These are phyloP conservation scores for Vitis cinerea DNA, from an alignment of 164 flowering plant genomes.

Conservation along the genomic window DNA sequence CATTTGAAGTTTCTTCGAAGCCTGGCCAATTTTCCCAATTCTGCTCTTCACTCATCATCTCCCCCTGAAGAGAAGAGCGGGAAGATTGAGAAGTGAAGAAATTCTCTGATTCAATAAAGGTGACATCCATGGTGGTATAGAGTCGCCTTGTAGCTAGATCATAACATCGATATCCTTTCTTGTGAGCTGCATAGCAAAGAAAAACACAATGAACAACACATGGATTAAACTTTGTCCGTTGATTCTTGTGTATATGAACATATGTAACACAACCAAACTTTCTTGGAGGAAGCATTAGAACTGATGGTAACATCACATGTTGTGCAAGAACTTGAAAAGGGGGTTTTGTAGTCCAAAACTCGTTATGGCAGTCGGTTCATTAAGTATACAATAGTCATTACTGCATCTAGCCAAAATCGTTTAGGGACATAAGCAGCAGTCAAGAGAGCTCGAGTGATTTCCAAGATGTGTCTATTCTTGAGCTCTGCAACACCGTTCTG, in stretches of 20 bases:
- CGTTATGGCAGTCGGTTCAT: too few relatives aligned
- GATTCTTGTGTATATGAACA: conserved; percentile 8
- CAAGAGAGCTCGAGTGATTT: too few relatives aligned
- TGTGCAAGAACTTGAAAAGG: too few relatives aligned
- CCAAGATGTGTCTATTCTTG: too few relatives aligned
- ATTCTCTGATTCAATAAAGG: not conserved
- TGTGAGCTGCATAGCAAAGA: not conserved
- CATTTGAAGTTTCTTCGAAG: not conserved
- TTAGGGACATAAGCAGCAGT: too few relatives aligned
- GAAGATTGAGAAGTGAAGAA: not conserved
- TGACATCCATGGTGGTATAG: conserved; percentile 7
- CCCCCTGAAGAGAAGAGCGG: conserved; percentile 1
- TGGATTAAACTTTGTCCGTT: not conserved
- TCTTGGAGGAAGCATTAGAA: not conserved
- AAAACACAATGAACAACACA: conserved; percentile 4
- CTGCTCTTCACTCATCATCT: not conserved
- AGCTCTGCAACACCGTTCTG: too few relatives aligned
- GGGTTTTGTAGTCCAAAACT: too few relatives aligned
- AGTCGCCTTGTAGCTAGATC: not conserved
- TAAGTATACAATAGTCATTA: too few relatives aligned
- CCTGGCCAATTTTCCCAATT: not conserved
- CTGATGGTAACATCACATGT: too few relatives aligned
- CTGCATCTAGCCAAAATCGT: too few relatives aligned
- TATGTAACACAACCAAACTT: conserved; percentile 1
- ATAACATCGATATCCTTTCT: not conserved